Evolutionary conservation across 192 early-diverging fungal genomes (phyloP), one percentile per base, ranked within the genome.

Genomic region (Backusella australiensis): DNA sequence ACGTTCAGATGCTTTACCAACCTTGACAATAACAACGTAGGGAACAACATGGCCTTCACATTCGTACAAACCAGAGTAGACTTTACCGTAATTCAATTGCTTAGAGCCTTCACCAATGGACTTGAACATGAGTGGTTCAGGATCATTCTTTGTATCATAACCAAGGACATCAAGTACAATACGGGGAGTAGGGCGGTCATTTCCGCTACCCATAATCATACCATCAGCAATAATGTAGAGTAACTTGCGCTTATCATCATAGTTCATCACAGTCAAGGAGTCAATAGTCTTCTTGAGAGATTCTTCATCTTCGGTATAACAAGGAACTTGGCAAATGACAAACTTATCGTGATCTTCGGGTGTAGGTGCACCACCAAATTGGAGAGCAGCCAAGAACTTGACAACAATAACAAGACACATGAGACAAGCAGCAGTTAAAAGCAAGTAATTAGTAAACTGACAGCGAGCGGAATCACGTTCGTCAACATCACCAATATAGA

Each of bases 21-120:
- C 92, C 81, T 99, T 99, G 78, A 92, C 96, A 4, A 98, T 91
- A 3, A 99, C 96, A 67, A 99, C 90, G 75, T 96, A 98, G 0
- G 97, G 97, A n/a, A 99, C 96, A 15, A 89, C 87, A 73, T 95
- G 95, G n/a, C 96, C 96, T 77, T 93, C 92, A 72, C 90, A 88
- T 82, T 97, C 95, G 83, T 97, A 97, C 32, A 98, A 85, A 39
- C 97, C 97, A 71, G 96, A 97, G 82, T 99, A 99, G 36, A 99
- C 95, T 85, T 98, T 94, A 74, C 88, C 97, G 89, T 96, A 95
- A 83, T 99, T 99, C 80, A 93, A 89, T 82, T 96, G 96, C 81
- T 93, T 93, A 36, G 88, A 89, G 63, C 96, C 96, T 81, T 98
- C 96, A 42, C 95, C 97, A 32, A 99, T 87, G 8, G 94, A 93